Evolutionary conservation across 1,284 basidiomycete species (phyloP), one percentile per base, ranked within the genome.

Genomic region (Pseudozyma sp.): DNA sequence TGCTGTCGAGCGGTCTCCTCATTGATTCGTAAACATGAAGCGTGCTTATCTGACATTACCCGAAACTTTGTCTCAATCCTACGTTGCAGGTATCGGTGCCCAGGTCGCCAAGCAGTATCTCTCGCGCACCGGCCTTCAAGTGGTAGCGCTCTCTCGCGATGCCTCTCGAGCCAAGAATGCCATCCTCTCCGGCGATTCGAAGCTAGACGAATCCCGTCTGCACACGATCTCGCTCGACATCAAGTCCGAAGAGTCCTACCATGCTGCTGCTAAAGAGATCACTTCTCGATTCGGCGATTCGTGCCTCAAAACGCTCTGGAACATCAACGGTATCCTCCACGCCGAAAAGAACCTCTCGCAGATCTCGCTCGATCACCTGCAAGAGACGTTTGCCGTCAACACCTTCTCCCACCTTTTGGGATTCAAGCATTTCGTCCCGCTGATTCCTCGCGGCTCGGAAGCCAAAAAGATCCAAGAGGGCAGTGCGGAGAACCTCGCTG

Each of bases 331-430:
- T 1, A 82, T 87, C 3, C 85, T 90, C 24, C 84, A 88, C 60
- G 87, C 89, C 11, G 89, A 90, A 80, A 89, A 88, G 69, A 87
- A 86, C 45, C 88, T 89, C 6, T 82, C 85, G 4, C 89, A 90
- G 70, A 80, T 90, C 52, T 85, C 88, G 73, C 78, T 86, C 66
- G 83, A 84, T 16, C 75, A 85, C 50, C 82, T 90, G 34, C 77
- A 85, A 29, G 83, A 88, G 63, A 77, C 77, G 5, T 85, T 84
- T 58, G 73, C 81, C 54, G 85, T 88, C 77, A 88, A 88, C 80
- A 86, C 87, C 2, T 84, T 88, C 42, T 86, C 85, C 3, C 87
- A 87, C 50, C 83, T 87, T 16, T 78, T 87, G 16, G 83, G 85
- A 0, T 87, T 85, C 81, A 87, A 87, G 75, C 86, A 88, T 72